Evolutionary conservation across 495 filamentous ascomycete species (phyloP).

Genomic region (Aspergillus leporis): DNA sequence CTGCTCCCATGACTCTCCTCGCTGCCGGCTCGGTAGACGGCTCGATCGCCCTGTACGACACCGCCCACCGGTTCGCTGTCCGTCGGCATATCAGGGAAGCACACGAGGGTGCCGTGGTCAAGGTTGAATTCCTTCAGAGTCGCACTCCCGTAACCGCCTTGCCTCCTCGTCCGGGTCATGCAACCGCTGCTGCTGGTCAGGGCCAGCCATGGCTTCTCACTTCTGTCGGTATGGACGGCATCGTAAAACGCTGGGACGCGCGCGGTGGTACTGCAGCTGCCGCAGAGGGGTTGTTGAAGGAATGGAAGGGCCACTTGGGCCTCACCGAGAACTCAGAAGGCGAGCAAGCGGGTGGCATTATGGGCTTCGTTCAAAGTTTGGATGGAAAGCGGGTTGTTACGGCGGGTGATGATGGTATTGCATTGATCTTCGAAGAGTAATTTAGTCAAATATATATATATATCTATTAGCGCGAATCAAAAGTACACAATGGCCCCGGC

Average conservation of each 20-base stretch:
- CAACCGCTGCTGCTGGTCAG: slow-evolving; percentile 29
- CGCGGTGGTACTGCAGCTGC: slow-evolving; percentile 70
- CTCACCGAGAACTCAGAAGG: slow-evolving; percentile 68
- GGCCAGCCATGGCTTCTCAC: slow-evolving; percentile 67
- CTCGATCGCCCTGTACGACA: slow-evolving; percentile 84
- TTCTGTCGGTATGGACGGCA: slow-evolving; percentile 80
- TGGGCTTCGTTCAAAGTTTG: slow-evolving; percentile 83
- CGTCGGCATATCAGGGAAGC: slow-evolving; percentile 76
- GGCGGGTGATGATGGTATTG: slow-evolving; percentile 82
- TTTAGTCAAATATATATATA: slow-evolving; percentile 9
- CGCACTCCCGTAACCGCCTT: slow-evolving; percentile 23
- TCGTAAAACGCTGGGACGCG: slow-evolving; percentile 83
- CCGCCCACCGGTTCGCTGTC: slow-evolving; percentile 76
- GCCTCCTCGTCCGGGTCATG: slow-evolving; percentile 25
- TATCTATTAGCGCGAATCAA: slow-evolving; percentile 6
- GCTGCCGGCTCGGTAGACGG: slow-evolving; percentile 91
- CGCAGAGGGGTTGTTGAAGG: slow-evolving; percentile 64
- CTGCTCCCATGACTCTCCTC: slow-evolving; percentile 71
- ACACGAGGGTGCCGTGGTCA: slow-evolving; percentile 83
- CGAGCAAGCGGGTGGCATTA: slow-evolving; percentile 69
- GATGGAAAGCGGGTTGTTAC: slow-evolving; percentile 71
- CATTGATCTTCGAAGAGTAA: slow-evolving; percentile 65
- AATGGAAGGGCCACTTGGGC: slow-evolving; percentile 81
- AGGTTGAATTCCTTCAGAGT: slow-evolving; percentile 79
- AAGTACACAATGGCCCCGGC: too few relatives aligned